Evolutionary conservation across 768 basidiomycete species (phyloP).

Genomic region (Agaricus sinodeliciosus): DNA sequence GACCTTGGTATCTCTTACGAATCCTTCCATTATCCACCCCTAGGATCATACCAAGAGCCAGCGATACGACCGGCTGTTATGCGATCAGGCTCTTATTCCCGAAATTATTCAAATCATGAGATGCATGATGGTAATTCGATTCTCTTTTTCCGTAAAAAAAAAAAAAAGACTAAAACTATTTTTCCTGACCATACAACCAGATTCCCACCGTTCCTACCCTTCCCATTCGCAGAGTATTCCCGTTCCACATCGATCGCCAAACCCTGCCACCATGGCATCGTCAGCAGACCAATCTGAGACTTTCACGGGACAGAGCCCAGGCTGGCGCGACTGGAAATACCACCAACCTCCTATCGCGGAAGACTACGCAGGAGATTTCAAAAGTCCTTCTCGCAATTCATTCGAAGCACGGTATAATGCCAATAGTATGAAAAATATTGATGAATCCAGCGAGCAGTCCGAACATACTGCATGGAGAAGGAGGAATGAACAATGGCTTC

Average conservation of each 20-base stretch:
- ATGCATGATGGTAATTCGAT: constrained; percentile 1
- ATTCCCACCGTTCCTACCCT: not conserved
- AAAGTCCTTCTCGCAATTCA: not conserved
- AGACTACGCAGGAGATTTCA: no score
- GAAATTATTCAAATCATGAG: not conserved
- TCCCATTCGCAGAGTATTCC: constrained; percentile 2
- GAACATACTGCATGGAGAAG: constrained; percentile 7
- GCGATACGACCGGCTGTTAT: not conserved
- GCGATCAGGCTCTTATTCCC: not conserved
- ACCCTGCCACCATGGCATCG: not conserved
- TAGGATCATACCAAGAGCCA: not conserved
- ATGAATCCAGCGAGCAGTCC: no score
- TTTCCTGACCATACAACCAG: not conserved
- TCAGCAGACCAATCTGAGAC: not conserved
- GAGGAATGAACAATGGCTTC: constrained; percentile 6
- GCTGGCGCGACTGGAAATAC: constrained; percentile 6
- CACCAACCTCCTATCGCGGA: not conserved
- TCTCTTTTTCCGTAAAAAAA: not conserved
- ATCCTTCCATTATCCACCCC: not conserved
- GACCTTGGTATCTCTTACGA: not conserved
- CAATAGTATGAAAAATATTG: no score
- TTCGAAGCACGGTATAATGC: not conserved
- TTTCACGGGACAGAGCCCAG: not conserved
- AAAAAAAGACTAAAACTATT: not conserved
- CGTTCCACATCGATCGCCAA: constrained; percentile 2